Evolutionary conservation across 495 filamentous ascomycete genomes (phyloP).

Genomic region (Terfezia claveryi): DNA sequence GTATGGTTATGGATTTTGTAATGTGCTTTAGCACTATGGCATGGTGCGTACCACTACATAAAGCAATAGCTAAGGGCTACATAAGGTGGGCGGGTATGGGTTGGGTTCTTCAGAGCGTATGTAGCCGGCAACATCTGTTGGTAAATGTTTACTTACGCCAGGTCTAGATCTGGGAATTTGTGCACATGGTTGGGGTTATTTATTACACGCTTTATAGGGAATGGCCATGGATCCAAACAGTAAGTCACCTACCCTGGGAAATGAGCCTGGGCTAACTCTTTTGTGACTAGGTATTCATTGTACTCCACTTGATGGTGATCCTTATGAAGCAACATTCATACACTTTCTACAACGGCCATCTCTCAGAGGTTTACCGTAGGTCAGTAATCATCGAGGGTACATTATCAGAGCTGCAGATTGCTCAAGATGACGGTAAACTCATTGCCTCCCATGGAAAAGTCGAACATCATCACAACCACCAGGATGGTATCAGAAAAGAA

Average conservation of each 20-base stretch:
- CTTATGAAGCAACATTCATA: slow-evolving; percentile 66
- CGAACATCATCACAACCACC: slow-evolving; percentile 10
- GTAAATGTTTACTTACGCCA: no score
- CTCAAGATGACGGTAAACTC: background rate
- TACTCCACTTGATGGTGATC: slow-evolving; percentile 47
- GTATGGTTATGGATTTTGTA: slow-evolving; percentile 41
- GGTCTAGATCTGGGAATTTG: slow-evolving; percentile 33
- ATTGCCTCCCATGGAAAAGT: slow-evolving; percentile 21
- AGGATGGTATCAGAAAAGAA: background rate
- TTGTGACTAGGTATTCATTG: slow-evolving; percentile 35
- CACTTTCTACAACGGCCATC: slow-evolving; percentile 51
- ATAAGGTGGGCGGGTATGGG: slow-evolving; percentile 40
- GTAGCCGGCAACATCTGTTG: background rate
- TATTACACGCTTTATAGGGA: slow-evolving; percentile 40
- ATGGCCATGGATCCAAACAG: slow-evolving; percentile 55
- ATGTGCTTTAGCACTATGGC: slow-evolving; percentile 38
- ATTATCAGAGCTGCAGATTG: background rate
- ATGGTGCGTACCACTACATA: slow-evolving; percentile 35
- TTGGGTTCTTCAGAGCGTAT: slow-evolving; percentile 42
- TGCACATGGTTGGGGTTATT: slow-evolving; percentile 35
- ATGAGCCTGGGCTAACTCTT: background rate
- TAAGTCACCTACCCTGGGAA: background rate
- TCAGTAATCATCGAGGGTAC: slow-evolving; percentile 7
- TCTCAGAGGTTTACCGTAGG: slow-evolving; percentile 36
- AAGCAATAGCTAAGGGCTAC: slow-evolving; percentile 28